phyloP scores from a whole-genome alignment of 1,284 basidiomycete species.

The Psilocybe mexicana region DNA sequence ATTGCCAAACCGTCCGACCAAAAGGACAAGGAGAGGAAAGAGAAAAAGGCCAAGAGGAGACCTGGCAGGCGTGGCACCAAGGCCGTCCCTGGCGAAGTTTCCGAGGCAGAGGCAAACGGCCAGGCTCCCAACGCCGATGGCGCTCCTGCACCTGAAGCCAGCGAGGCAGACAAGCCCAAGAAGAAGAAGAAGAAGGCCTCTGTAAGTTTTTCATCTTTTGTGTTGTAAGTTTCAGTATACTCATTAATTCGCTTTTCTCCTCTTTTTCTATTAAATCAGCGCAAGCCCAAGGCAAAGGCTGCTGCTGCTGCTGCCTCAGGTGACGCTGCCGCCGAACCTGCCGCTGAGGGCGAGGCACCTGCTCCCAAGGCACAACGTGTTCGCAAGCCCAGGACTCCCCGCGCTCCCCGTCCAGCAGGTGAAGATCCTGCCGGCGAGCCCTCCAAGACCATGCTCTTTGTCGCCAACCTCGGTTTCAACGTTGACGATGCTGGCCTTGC shows the following conservation, averaged over 20 bases:
- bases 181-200: constrained; percentile 75
- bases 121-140: constrained; percentile 58
- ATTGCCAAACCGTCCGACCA: constrained; percentile 86
- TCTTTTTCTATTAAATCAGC: constrained; percentile 37
- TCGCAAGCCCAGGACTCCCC: constrained; percentile 62
- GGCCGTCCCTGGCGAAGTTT: constrained; percentile 82
- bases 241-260: constrained; percentile 11
- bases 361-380: constrained; percentile 53
- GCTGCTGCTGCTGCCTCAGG: constrained; percentile 19
- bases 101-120: constrained; percentile 82
- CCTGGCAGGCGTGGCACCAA: constrained; percentile 80
- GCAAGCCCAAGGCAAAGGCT: constrained; percentile 58
- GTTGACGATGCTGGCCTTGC: constrained; percentile 80
- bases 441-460: constrained; percentile 86
- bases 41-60: constrained; percentile 74
- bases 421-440: constrained; percentile 80
- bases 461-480: constrained; percentile 93
- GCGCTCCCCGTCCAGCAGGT: constrained; percentile 63
- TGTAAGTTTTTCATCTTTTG: constrained; percentile 42
- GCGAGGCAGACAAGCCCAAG: constrained; percentile 70
- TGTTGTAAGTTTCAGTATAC: constrained; percentile 5
- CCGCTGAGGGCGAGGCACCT: constrained; percentile 39
- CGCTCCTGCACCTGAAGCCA: constrained; percentile 42
- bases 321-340: constrained; percentile 26
- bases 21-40: constrained; percentile 81